Base-by-base conservation (phyloP, 2,329 filamentous ascomycete genomes). In the Incumbomyces delicatus region DNA sequence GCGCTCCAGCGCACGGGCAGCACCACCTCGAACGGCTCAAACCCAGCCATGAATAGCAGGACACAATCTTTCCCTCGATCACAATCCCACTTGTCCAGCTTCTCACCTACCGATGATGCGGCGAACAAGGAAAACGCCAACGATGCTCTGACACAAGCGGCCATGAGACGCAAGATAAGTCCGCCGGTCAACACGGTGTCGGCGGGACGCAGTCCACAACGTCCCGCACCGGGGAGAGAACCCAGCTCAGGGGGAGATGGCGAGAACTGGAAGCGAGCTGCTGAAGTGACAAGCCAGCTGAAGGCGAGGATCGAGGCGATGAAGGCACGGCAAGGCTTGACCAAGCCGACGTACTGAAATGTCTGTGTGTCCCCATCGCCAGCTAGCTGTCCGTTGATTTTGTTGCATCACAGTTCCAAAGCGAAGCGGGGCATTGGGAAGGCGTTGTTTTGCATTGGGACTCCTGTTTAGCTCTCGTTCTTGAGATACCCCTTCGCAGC, bases 231-330 rank as follows among this genome's bases (percentile, higher is more conserved):
- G 33, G 33, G 16, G 13, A n/a, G 33, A n/a, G 22, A 27, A 27
- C 13, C 33, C 13, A 17, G 33, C 13, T n/a, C 33, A n/a, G 16
- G n/a, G 8, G 77, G 81, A 39, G 80, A 80, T 1, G 80, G 82
- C 14, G 92, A 98, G 69, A 96, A 89, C 63, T 98, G 92, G 92
- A 94, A 89, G 70, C 76, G 92, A 57, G 92, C 92, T 14, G 92
- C 92, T 2, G 92, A 98, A 70, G 92, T 98, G 48, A 98, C 92
- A 46, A 95, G 89, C 66, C 92, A 95, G 64, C 67, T 98, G 60
- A 98, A 96, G 72, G 88, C 90, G 44, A 80, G 92, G 63, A 98
- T 98, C 65, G 92, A 96, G 72, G 85, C 92, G 73, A 98, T 98
- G 92, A 98, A 96, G 76, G 68, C 65, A 56, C 61, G 64, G 54